Evolutionary conservation across 2,329 filamentous ascomycete genomes (phyloP).

Genomic region (Cytospora piceicola): DNA sequence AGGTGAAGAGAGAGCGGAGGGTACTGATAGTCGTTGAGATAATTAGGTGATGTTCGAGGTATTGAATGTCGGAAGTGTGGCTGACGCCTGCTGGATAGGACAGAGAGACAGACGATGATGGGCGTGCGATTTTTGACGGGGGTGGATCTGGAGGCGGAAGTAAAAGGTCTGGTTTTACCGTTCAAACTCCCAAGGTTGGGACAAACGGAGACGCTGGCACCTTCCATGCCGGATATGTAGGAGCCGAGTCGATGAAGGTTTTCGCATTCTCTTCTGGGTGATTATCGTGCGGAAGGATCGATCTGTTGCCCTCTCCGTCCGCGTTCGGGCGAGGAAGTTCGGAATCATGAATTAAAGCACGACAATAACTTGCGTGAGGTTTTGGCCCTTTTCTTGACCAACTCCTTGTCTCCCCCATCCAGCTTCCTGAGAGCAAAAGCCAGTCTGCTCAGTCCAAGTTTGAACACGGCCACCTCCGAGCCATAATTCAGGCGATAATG

Average conservation of each 20-base stretch:
- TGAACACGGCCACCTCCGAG: constrained; percentile 9
- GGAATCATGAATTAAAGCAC: constrained; percentile 9
- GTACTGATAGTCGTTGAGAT: background rate
- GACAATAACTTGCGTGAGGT: constrained; percentile 1
- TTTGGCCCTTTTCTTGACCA: constrained; percentile 7
- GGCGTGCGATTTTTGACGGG: background rate
- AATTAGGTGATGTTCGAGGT: background rate
- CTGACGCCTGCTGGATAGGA: background rate
- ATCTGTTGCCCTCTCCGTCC: background rate
- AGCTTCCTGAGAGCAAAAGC: constrained; percentile 15
- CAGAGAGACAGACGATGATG: background rate
- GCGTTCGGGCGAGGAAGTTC: too few species aligned
- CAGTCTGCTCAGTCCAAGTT: constrained; percentile 18
- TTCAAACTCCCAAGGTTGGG: background rate
- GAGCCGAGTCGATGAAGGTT: background rate
- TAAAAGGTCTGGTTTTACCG: background rate
- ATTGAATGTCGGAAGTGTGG: background rate
- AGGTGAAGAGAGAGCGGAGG: background rate
- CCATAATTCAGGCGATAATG: constrained; percentile 26
- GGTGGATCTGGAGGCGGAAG: background rate
- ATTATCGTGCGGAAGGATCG: too few species aligned
- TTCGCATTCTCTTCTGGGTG: background rate
- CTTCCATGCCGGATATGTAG: background rate
- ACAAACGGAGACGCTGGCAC: background rate
- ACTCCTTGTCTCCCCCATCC: constrained; percentile 16